phyloP scores from a whole-genome alignment of 192 early-diverging fungal genomes.

The Coemansia sp. region DNA sequence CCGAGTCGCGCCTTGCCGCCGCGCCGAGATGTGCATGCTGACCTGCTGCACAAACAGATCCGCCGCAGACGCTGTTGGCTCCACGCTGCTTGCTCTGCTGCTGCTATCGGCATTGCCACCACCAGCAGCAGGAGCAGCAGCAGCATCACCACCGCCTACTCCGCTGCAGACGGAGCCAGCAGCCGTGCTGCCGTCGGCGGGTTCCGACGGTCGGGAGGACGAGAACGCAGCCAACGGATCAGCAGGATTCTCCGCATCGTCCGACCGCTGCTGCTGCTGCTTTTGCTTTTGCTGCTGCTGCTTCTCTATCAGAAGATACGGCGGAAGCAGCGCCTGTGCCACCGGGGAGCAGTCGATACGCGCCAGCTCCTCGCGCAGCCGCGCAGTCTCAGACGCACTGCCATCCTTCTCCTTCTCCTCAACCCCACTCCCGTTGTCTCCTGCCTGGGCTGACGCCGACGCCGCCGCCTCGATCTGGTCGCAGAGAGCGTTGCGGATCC shows the following conservation, averaged over 20 bases:
- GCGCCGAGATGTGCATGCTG: constrained; percentile 6
- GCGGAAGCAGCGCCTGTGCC: constrained; percentile 34
- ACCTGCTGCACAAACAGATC: constrained; percentile 24
- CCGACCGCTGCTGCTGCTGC: too few species aligned
- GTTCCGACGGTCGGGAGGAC: not conserved
- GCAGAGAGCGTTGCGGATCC: constrained; percentile 25
- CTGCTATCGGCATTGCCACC: constrained; percentile 7
- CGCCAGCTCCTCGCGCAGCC: constrained; percentile 25
- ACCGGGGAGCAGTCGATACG: constrained; percentile 20
- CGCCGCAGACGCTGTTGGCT: constrained; percentile 11
- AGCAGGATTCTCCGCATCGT: too few species aligned
- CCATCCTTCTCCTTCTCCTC: not conserved
- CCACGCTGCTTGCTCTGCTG: constrained; percentile 42
- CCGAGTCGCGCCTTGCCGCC: constrained; percentile 5
- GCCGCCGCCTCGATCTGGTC: constrained; percentile 21
- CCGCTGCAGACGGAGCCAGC: not conserved
- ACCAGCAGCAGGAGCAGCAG: not conserved
- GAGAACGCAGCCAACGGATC: too few species aligned
- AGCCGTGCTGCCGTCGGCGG: not conserved
- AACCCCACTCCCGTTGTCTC: constrained; percentile 1
- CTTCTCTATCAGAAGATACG: constrained; percentile 13
- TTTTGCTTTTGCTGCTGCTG: not conserved
- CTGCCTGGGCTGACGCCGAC: too few species aligned
- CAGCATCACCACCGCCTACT: not conserved
- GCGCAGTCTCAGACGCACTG: not conserved